A percentile compares a stretch with the other conserved stretches of the same genome.
Evolutionary conservation across 306 rosid genomes (phyloP).

Genomic region (Betula pendula): DNA sequence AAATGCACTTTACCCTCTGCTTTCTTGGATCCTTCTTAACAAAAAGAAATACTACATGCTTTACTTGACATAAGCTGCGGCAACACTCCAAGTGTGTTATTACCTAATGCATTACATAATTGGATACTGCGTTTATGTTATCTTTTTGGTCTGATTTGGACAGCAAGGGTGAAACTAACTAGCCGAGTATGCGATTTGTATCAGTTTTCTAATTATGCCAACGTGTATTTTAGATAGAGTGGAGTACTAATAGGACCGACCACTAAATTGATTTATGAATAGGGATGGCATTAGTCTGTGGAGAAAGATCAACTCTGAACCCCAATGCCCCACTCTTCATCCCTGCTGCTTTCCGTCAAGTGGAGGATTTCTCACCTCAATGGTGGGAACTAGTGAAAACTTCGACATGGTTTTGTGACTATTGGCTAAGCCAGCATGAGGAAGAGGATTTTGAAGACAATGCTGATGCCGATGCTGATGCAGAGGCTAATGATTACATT

Average conservation of each 20-base stretch:
- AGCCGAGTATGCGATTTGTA: not conserved
- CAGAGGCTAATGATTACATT: no score
- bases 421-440: constrained; percentile 78
- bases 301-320: constrained; percentile 72
- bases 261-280: not conserved
- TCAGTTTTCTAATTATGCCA: not conserved
- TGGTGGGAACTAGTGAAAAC: constrained; percentile 96
- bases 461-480: constrained; percentile 38
- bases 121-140: not conserved
- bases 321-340: constrained; percentile 82
- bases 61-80: not conserved
- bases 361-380: constrained; percentile 93
- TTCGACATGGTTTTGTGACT: constrained; percentile 76
- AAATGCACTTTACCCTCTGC: no score
- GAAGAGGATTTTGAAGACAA: constrained; percentile 32
- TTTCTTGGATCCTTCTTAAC: no score
- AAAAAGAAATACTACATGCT: not conserved
- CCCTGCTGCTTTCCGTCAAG: constrained; percentile 75
- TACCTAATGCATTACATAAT: not conserved
- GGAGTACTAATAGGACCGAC: not conserved
- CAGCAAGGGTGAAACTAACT: not conserved
- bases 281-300: constrained; percentile 61
- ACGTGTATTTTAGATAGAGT: not conserved
- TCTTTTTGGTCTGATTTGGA: constrained; percentile 3
- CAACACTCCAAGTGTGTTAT: not conserved